Evolutionary conservation across 352 stramenopile genomes (phyloP).

Genomic region (Globisporangium uncinulatum): DNA sequence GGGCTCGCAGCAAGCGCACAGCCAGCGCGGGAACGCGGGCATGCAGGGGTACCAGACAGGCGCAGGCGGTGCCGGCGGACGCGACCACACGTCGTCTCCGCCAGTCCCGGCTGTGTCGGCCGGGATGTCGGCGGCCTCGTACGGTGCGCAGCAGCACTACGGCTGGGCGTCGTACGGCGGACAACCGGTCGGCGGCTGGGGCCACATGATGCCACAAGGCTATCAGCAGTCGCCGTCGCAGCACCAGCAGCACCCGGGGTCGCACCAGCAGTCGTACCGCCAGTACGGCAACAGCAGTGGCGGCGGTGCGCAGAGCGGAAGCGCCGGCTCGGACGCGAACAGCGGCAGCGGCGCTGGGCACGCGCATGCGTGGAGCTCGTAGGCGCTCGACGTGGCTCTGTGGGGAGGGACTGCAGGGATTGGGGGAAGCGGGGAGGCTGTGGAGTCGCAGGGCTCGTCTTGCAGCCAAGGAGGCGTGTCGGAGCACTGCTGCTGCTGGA

Average conservation of each 20-base stretch:
- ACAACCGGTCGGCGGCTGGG: conserved; percentile 69
- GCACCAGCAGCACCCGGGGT: conserved; percentile 54
- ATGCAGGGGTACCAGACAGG: conserved; percentile 55
- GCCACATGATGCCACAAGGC: conserved; percentile 82
- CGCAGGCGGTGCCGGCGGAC: conserved; percentile 17
- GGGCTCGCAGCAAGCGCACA: conserved; percentile 40
- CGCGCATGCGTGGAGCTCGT: conserved; percentile 75
- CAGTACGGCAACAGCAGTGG: conserved; percentile 64
- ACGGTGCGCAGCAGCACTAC: conserved; percentile 63
- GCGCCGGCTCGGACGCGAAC: conserved; percentile 34
- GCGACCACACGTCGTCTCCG: conserved; percentile 61
- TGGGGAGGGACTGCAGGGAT: conserved; percentile 25
- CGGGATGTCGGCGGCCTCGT: conserved; percentile 45
- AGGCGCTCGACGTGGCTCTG: conserved; percentile 16
- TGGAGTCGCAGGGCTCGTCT: neutral
- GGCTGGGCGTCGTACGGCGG: conserved; percentile 74
- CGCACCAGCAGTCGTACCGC: conserved; percentile 75
- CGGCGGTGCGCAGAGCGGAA: conserved; percentile 27
- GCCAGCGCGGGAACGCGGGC: conserved; percentile 46
- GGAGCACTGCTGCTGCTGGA: too few species aligned
- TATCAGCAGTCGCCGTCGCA: conserved; percentile 70
- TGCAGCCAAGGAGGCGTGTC: too few species aligned
- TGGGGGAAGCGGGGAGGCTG: neutral
- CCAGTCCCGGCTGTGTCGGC: conserved; percentile 65
- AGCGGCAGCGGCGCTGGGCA: conserved; percentile 15